Base-by-base conservation (phyloP, 352 stramenopile species). In the Globisporangium cystogenes region DNA sequence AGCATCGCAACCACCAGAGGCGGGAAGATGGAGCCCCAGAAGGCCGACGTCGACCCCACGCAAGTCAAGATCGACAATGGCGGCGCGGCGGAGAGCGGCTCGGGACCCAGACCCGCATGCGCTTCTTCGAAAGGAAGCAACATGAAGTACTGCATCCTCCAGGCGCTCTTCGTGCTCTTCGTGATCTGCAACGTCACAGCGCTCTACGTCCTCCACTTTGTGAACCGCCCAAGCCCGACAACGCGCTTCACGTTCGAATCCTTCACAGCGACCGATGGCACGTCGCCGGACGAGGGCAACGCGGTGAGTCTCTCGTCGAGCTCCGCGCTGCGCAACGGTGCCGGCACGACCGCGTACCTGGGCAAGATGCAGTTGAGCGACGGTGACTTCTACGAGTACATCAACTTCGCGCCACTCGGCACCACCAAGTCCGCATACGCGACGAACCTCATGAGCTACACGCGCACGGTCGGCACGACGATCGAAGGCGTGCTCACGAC, bases 341-440 rank as follows among this genome's bases (percentile, higher is more conserved):
- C 80, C 14, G 77, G 80, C 27, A 91, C 77, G 20, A 87, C 80
- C 1, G 75, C 73, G 5, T 91, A 91, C 66, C 48, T 89, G 27
- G 58, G 74, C 50, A 61, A 55, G 35, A 24, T 68, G 24, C 65
- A 57, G 20, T 55, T 86, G 7, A 61, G 16, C 5, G 56, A 54
- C 40, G 39, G 24, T 1, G 48, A 54, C 18, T 54, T 53, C 16
- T 56, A 62, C 11, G 61, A 62, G 48, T 87, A 76, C 55, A 59
- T 88, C 44, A 76, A 86, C 49, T 53, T 87, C 15, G 72, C 74
- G 26, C 72, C 66, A 15, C 51, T 86, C 37, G 70, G 73, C 14
- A 70, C 62, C 12, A 65, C 71, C 20, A 55, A 51, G 24, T 31
- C 36, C 3, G 64, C 51, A 29, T 79, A 73, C 58, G 53, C 52